Evolutionary conservation across 108 stramenopile species (phyloP), one percentile per base, ranked within the genome.

Genomic region (Nitzschia inconspicua): DNA sequence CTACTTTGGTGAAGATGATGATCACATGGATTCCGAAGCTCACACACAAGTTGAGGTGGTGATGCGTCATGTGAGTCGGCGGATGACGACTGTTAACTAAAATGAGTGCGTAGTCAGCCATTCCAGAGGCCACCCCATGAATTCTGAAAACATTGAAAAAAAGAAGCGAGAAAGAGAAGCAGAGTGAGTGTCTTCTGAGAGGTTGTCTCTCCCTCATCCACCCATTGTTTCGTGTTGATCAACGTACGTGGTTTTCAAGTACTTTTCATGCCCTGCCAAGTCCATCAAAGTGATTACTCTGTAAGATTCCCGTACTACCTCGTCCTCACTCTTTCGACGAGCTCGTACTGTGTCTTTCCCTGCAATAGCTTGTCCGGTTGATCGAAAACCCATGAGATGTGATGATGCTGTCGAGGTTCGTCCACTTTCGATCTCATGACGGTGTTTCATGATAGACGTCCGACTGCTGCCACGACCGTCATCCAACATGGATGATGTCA

Each of bases 211-310:
- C 11, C 37, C 11, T n/a, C 11, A 0, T 14, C 11, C 11, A 14
- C 11, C 11, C 14, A 14, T 11, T 11, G 14, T 11, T n/a, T 11
- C 37, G 37, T 11, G n/a, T n/a, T 39, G 22, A 32, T 0, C 13
- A 3, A 77, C 77, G 46, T 62, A 79, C 46, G 98, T 98, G 14
- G 98, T 98, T 66, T 99, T 99, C 48, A 99, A 74, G 66, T 98
- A 99, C 65, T 96, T 96, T 65, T 99, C 97, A 68, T 99, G 98
- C 3, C 98, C 98, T 32, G 97, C 97, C 44, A 99, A 68, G 69
- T 99, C 98, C 80, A 98, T 96, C 28, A 99, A 64, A 16, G 95
- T 97, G 40, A 97, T 62, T 52, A 89, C 72, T 9, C 93, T 74
- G 35, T 89, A 89, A 31, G 88, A 87, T 26, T 88, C 85, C 19